Evolutionary conservation across 306 rosid species (phyloP), one percentile per base, ranked within the genome.

Genomic region (Calophaca sinica): DNA sequence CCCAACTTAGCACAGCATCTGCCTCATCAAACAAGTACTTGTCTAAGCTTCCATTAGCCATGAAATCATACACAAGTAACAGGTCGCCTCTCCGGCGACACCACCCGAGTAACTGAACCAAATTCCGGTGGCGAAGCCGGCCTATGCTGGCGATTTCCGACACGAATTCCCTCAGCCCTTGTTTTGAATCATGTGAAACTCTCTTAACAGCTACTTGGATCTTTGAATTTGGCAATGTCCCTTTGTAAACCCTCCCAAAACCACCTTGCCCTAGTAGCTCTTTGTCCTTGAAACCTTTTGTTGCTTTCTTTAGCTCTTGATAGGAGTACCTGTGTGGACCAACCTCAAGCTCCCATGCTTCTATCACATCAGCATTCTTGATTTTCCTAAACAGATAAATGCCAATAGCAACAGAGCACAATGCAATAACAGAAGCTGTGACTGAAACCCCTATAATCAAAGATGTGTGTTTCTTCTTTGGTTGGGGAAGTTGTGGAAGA

Each of bases 291-390:
- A 93, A 93, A 9, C 89, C 81, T 20, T 55, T 86, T 0, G 98
- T 90, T 4, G 96, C 98, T 70, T 88, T 82, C 82, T 90, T 90
- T 3, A 93, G 87, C 78, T 93, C 96, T 75, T 86, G 59, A 79
- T 93, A 93, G 0, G 96, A 86, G 55, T 87, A 93, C 45, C 98
- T 82, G 45, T 93, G 98, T 4, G 98, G 98, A n/a, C 98, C 98
- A 6, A 93, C 62, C 42, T 90, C 90, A 7, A 86, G 87, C 82
- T 93, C 98, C 98, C 98, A 93, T 0, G 85, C 67, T 62, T 93
- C 98, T 28, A 89, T 80, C 32, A 87, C 84, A 70, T 93, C 93
- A 8, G 93, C 89, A 54, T 85, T 90, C 76, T 82, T 88, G 0
- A 86, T 79, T 70, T 79, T 93, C 38, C 88, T 28, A 33, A 70